Evolutionary conservation across 2,329 filamentous ascomycete genomes (phyloP).

Genomic region (Cryphonectria carpinicola): DNA sequence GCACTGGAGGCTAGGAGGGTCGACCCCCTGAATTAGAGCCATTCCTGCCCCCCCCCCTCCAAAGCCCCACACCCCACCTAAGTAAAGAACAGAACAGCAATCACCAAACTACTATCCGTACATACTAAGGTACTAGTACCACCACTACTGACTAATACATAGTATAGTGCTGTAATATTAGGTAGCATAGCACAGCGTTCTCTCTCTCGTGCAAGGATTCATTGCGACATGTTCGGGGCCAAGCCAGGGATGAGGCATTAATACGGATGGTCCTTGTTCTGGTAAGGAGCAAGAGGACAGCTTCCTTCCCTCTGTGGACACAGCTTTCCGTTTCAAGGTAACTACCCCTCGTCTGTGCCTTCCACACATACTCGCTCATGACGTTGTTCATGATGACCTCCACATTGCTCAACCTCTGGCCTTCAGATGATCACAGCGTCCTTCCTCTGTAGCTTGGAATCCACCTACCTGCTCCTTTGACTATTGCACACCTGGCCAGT

Average conservation of each 20-base stretch:
- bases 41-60: background rate
- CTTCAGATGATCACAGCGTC: background rate
- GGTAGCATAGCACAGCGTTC: constrained; percentile 1
- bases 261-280: background rate
- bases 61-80: background rate
- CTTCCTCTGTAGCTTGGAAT: background rate
- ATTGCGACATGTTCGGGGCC: constrained; percentile 2
- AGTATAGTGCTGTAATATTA: background rate
- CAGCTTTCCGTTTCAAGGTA: background rate
- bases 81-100: no score
- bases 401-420: background rate
- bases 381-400: background rate
- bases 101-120: no score
- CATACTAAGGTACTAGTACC: no score
- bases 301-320: background rate
- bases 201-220: constrained; percentile 14
- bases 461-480: background rate
- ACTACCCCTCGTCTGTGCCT: background rate
- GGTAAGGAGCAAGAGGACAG: background rate
- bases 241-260: constrained; percentile 13
- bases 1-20: background rate
- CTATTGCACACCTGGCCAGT: background rate
- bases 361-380: background rate
- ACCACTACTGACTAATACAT: no score
- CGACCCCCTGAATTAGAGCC: background rate